Percentiles rank a stretch among this genome's conserved stretches.
phyloP scores from a whole-genome alignment of 1,139 yeast genomes.

The Kluyveromyces marxianus region DNA sequence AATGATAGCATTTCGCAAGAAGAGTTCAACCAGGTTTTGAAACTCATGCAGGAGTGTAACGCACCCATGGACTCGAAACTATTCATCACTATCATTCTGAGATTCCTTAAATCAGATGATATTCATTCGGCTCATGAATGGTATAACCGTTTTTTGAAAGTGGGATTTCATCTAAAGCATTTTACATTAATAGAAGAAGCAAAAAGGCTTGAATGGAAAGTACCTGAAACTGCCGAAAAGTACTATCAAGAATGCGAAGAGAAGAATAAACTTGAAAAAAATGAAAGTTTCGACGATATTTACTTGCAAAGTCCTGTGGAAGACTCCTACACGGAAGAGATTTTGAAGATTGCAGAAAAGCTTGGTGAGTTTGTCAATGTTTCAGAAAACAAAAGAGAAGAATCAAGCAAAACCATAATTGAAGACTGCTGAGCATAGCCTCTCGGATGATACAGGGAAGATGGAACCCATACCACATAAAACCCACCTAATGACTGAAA shows the following conservation, averaged over 20 bases:
- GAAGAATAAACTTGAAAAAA: not conserved
- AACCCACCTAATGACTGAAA: no score
- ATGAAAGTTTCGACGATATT: constrained; percentile 7
- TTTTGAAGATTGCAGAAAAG: not conserved
- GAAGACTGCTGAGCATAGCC: not conserved
- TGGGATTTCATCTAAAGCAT: constrained; percentile 20
- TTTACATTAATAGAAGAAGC: constrained; percentile 14
- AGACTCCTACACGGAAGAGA: not conserved
- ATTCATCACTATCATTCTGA: constrained; percentile 22
- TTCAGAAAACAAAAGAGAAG: not conserved
- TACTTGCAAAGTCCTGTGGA: not conserved
- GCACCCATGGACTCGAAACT: constrained; percentile 22
- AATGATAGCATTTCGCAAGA: constrained; percentile 14
- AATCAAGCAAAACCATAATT: no score
- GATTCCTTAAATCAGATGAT: constrained; percentile 13
- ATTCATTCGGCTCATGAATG: constrained; percentile 22
- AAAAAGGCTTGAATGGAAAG: constrained; percentile 19
- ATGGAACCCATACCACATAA: no score
- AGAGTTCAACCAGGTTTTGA: constrained; percentile 16
- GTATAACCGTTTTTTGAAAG: constrained; percentile 21
- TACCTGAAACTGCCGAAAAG: constrained; percentile 17
- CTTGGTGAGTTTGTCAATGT: not conserved
- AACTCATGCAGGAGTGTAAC: constrained; percentile 18
- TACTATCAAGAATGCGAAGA: constrained; percentile 5
- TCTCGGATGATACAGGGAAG: no score